Conservation (phyloP, 352 stramenopile genomes). For the Peronospora destructor region DNA sequence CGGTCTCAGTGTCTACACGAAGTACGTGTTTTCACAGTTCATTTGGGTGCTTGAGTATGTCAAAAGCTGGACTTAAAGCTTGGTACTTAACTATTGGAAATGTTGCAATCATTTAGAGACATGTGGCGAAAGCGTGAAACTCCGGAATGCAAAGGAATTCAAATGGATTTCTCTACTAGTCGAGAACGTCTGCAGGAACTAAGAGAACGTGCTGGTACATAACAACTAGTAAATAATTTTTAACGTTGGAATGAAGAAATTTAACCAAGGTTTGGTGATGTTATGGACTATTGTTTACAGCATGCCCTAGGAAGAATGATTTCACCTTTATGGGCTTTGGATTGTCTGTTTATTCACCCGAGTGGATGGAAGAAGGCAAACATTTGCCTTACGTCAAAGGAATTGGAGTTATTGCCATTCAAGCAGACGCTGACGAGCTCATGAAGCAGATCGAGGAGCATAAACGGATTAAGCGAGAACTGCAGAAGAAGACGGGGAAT, state of each 20-base stretch:
- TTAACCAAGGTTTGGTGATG: slow-evolving; percentile 9
- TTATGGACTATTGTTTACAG: slow-evolving; percentile 18
- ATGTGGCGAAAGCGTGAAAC: slow-evolving; percentile 46
- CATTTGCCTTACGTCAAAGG: slow-evolving; percentile 49
- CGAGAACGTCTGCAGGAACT: slow-evolving; percentile 43
- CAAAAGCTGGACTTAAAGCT: background rate
- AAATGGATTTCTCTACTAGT: slow-evolving; percentile 33
- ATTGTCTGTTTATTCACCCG: slow-evolving; percentile 49
- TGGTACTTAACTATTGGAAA: background rate
- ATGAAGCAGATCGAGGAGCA: slow-evolving; percentile 60
- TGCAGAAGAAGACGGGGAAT: slow-evolving; percentile 25
- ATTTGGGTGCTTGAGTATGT: background rate
- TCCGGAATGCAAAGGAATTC: slow-evolving; percentile 51
- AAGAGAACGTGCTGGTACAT: slow-evolving; percentile 35
- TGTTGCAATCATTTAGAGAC: slow-evolving; percentile 25
- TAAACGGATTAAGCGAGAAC: slow-evolving; percentile 60
- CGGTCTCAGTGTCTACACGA: slow-evolving; percentile 62
- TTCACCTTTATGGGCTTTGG: slow-evolving; percentile 61
- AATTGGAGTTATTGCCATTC: slow-evolving; percentile 43
- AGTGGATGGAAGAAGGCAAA: slow-evolving; percentile 52
- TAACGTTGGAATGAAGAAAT: slow-evolving; percentile 4
- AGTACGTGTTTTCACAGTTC: slow-evolving; percentile 21
- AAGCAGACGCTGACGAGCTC: slow-evolving; percentile 39
- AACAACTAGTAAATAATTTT: background rate
- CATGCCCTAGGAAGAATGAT: slow-evolving; percentile 35